Base-by-base conservation (phyloP, 75 land plant genomes). In the Larix kaempferi region DNA sequence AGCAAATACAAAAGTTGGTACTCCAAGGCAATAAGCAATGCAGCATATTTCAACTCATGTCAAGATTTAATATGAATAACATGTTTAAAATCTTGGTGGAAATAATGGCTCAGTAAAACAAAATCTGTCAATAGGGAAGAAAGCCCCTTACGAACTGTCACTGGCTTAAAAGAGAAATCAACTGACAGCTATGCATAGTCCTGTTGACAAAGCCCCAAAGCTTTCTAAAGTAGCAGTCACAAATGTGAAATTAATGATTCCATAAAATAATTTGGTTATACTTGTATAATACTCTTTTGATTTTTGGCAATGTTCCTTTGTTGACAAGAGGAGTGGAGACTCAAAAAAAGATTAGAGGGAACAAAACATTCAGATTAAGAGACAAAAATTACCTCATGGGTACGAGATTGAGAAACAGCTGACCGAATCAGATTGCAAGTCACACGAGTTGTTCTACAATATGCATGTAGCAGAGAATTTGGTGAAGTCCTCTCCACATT, bases 401-500 rank as follows among this genome's bases (percentile, higher is more conserved):
- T 94, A 17, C 93, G 92, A 17, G 98, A 88, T 74, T 85, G 80
- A 73, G 90, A 90, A 54, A 93, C 94, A 82, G 86, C 90, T 60
- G 96, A 84, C 29, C 97, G 80, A 75, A 93, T 84, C 59, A 89
- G 77, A 80, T 90, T 90, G 81, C 99, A 98, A 71, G 88, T 91
- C 74, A 94, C 91, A 72, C 96, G 90, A 17, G 83, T 83, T n/a
- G 86, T 78, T 91, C 88, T 89, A 81, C 98, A 95, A 76, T 85
- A 98, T 35, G 98, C 84, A 85, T 98, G 92, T 64, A 98, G 82
- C 59, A 98, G 71, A n/a, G 94, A 78, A 87, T 94, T 91, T 54
- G 92, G 85, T 6, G 89, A 85, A 55, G 96, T 88, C 75, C 92
- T 82, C 54, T 88, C 96, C 58, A 88, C 81, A 80, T 87, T 81